These are phyloP conservation scores for Eragrostis tef DNA, from an alignment of 202 grass and related monocot species.

Conservation along the genomic window DNA sequence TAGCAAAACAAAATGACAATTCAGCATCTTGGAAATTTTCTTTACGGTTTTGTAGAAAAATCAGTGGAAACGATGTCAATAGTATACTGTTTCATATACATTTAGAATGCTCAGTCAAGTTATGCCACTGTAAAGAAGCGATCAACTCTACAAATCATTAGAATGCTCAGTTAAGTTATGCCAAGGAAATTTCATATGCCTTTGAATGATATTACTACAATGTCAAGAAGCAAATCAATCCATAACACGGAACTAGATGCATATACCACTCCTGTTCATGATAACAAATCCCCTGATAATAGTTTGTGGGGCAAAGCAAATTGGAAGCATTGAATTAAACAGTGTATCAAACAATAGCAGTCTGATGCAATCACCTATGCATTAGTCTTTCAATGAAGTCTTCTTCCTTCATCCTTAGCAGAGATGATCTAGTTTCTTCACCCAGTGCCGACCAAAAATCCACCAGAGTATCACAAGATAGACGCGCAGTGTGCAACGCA, in stretches of 20 bases:
- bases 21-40: neutral
- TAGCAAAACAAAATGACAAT: neutral
- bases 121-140: too few species aligned
- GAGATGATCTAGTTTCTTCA: slow-evolving; percentile 76
- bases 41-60: slow-evolving; percentile 4
- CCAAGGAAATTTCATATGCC: neutral
- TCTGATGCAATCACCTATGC: slow-evolving; percentile 57
- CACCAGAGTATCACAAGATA: slow-evolving; percentile 83
- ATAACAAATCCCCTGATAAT: neutral
- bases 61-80: neutral
- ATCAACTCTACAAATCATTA: too few species aligned
- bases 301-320: slow-evolving; percentile 10
- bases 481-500: slow-evolving; percentile 81
- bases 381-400: slow-evolving; percentile 88
- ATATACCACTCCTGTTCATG: slow-evolving; percentile 12
- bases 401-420: slow-evolving; percentile 85
- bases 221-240: slow-evolving; percentile 17
- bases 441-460: slow-evolving; percentile 78
- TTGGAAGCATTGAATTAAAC: neutral
- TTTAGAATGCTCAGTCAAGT: too few species aligned
- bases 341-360: slow-evolving; percentile 18
- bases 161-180: too few species aligned
- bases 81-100: neutral
- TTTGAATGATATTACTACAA: slow-evolving; percentile 5
- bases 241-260: neutral